phyloP scores from a whole-genome alignment of 192 early-diverging fungal species.

The Entophlyctis luteolus region DNA sequence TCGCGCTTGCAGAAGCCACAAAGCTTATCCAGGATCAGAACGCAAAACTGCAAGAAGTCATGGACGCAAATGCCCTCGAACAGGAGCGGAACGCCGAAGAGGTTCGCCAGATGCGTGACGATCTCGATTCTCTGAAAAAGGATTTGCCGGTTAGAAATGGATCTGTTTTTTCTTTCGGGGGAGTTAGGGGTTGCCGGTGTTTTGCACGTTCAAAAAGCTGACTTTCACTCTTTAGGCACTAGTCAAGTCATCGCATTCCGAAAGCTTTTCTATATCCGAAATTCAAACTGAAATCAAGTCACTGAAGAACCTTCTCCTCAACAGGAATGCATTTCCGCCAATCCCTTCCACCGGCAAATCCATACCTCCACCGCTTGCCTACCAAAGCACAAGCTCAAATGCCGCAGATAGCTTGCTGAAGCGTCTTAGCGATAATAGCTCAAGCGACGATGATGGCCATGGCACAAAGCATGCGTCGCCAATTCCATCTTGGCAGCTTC shows the following conservation, averaged over 20 bases:
- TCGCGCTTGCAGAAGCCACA: conserved; percentile 29
- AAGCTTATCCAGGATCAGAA: conserved; percentile 62
- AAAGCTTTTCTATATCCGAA: conserved; percentile 54
- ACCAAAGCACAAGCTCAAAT: conserved; percentile 1
- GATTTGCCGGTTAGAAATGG: background rate
- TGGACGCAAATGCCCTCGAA: conserved; percentile 43
- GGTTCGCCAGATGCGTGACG: conserved; percentile 4
- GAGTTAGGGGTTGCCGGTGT: background rate
- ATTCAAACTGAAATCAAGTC: conserved; percentile 93
- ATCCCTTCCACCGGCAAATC: background rate
- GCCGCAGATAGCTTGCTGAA: too few species aligned
- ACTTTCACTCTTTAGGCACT: too few species aligned
- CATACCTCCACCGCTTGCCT: conserved; percentile 13
- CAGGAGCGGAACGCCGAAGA: conserved; percentile 14
- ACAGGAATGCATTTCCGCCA: conserved; percentile 48
- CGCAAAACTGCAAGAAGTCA: conserved; percentile 62
- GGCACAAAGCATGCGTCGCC: too few species aligned
- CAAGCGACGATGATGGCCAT: too few species aligned
- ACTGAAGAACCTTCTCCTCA: conserved; percentile 84
- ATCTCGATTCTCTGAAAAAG: conserved; percentile 14
- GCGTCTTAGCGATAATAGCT: too few species aligned
- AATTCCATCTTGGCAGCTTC: too few species aligned
- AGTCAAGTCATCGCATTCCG: too few species aligned
- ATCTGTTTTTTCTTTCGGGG: background rate
- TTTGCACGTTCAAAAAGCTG: too few species aligned